Base-by-base conservation (phyloP, 768 basidiomycete genomes). In the Albatrellus ellisii region DNA sequence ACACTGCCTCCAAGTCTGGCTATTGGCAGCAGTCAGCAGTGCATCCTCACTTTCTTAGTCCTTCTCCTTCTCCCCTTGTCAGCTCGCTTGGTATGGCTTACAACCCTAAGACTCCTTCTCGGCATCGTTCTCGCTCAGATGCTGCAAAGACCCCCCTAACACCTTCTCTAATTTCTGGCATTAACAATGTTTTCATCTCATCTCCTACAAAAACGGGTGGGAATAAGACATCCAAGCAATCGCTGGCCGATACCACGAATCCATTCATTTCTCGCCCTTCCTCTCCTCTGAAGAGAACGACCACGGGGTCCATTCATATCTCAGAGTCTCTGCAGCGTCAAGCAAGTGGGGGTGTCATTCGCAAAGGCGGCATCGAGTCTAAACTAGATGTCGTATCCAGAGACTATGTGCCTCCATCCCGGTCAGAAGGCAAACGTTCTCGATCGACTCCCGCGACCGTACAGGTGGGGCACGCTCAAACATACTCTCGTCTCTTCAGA, bases 331-430 rank as follows among this genome's bases (percentile, higher is more conserved):
- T 80, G 6, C 67, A 75, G 41, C 67, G 74, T 2, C 82, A 84
- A 52, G 77, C 79, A 0, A 73, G 64, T 47, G 60, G 59, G 1
- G 81, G 85, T 5, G 72, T 89, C 14, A 79, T 88, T 49, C 64
- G 82, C 27, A 81, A 74, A 46, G 85, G 85, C 31, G 83, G 83
- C 6, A 59, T 86, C 9, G 85, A 89, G 55, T 79, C 77, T 47
- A 68, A 80, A 43, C 63, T 87, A 12, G 77, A 88, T 35, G 81
- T 87, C 17, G 73, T 88, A 42, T 79, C 79, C 0, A 65, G 71
- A 36, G 85, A 88, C 57, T 86, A 87, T 49, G 68, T 79, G 11
- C 80, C 82, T n/a, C 71, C 71, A 7, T 49, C 60, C 26, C 73
- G 72, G 48, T 57, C 66, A 28, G 76, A 81, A 43, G 57, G 75